Evolutionary conservation across 2,329 filamentous ascomycete genomes (phyloP), one percentile per base, ranked within the genome.

Genomic region (Fusarium oligoseptatum): DNA sequence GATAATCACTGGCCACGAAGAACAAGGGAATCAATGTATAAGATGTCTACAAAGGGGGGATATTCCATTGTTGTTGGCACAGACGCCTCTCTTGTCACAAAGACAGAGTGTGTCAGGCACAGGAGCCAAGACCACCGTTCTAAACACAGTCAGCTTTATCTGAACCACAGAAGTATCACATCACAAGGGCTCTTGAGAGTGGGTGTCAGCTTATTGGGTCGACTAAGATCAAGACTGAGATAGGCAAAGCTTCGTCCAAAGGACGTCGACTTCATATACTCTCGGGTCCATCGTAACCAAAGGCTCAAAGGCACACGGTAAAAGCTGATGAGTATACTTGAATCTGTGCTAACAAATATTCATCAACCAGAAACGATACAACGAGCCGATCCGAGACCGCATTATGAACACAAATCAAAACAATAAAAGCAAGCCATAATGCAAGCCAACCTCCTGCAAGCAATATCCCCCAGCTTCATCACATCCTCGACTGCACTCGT

Each of bases 371-470:
- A 27, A 58, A 32, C 17, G 12, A 43, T 27, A 50, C 27, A 52
- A 20, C 48, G 17, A 29, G 24, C 62, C 12, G 14, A 15, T 27
- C 36, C 27, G 27, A 32, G 48, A 32, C 27, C 17, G 2, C 27
- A 55, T 55, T 29, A 3, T 14, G 10, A 29, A 32, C 6, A 55
- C 48, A 29, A 32, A 55, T 11, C 60, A 8, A 17, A 58, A 24
- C 41, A 56, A 60, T 4, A 24, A 48, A 41, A 22, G 43, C n/a
- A 63, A 65, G 27, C 27, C 39, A 62, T 43, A 50, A 20, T 62
- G 45, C 27, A 39, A 20, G 58, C 9, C 20, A 61, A 41, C 20
- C 29, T 24, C 41, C n/a, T 22, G 36, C 29, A 36, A 43, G 15
- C 32, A 37, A 29, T 50, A 32, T 45, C 20, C 22, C 36, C 36